These are phyloP conservation scores for Termitomyces sp. DNA, from an alignment of 768 basidiomycete genomes.

Conservation along the genomic window DNA sequence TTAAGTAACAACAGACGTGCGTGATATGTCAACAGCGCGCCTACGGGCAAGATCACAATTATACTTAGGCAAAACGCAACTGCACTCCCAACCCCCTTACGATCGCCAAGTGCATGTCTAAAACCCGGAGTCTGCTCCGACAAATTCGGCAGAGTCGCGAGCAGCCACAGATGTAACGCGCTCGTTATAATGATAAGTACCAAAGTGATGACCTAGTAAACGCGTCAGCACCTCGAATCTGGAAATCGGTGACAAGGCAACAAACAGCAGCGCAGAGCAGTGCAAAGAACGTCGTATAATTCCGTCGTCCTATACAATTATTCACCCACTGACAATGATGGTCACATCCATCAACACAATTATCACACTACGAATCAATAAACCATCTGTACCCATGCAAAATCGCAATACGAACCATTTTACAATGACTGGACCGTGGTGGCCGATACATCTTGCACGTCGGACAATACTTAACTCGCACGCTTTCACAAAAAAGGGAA, in stretches of 20 bases:
- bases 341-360: conserved; percentile 95
- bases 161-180: conserved; percentile 73
- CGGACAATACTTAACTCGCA: conserved; percentile 90
- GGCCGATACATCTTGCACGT: conserved; percentile 93
- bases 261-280: conserved; percentile 77
- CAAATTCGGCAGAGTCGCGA: conserved; percentile 44
- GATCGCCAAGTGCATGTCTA: conserved; percentile 40
- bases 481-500: conserved; percentile 39
- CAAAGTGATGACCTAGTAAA: conserved; percentile 61
- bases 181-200: conserved; percentile 79
- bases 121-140: conserved; percentile 29
- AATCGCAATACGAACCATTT: conserved; percentile 61
- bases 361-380: conserved; percentile 70
- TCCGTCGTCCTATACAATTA: conserved; percentile 92
- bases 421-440: conserved; percentile 93
- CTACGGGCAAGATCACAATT: conserved; percentile 78
- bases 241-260: conserved; percentile 19
- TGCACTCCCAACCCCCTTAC: conserved; percentile 68
- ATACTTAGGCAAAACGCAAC: conserved; percentile 74
- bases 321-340: conserved; percentile 93
- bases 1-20: conserved; percentile 83
- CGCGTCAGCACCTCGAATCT: conserved; percentile 2
- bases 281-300: conserved; percentile 91
- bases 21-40: conserved; percentile 79
- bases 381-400: neutral